phyloP scores from a whole-genome alignment of 257 asterid species.

The Paulownia fortunei region DNA sequence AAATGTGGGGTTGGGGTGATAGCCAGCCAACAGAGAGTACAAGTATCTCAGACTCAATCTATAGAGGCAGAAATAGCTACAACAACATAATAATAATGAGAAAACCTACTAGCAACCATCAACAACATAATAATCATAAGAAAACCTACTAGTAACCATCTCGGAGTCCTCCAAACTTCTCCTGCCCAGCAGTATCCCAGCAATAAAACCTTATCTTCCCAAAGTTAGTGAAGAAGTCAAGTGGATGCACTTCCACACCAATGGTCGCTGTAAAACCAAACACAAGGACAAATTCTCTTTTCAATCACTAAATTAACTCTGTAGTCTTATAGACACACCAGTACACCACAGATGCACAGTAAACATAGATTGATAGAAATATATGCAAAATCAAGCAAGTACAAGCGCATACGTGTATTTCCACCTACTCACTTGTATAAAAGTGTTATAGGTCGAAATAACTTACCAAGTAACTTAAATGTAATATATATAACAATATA shows the following conservation, averaged over 20 bases:
- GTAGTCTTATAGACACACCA: neutral
- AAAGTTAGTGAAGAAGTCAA: slow-evolving; percentile 41
- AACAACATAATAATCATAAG: neutral
- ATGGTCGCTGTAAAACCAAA: slow-evolving; percentile 26
- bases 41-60: neutral
- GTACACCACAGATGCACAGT: neutral
- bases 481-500: neutral
- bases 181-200: slow-evolving; percentile 48
- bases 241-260: slow-evolving; percentile 44
- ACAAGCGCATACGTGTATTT: neutral
- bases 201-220: slow-evolving; percentile 26
- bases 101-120: neutral
- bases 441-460: neutral
- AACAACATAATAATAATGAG: neutral
- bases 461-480: neutral
- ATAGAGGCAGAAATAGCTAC: neutral
- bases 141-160: slow-evolving; percentile 40
- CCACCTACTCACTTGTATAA: neutral
- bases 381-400: neutral
- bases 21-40: neutral
- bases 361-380: neutral
- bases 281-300: neutral
- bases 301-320: neutral
- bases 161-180: slow-evolving; percentile 44
- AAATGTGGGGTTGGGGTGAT: neutral